Conservation (phyloP, 192 early-diverging fungal genomes). For the Mortierella hygrophila region DNA sequence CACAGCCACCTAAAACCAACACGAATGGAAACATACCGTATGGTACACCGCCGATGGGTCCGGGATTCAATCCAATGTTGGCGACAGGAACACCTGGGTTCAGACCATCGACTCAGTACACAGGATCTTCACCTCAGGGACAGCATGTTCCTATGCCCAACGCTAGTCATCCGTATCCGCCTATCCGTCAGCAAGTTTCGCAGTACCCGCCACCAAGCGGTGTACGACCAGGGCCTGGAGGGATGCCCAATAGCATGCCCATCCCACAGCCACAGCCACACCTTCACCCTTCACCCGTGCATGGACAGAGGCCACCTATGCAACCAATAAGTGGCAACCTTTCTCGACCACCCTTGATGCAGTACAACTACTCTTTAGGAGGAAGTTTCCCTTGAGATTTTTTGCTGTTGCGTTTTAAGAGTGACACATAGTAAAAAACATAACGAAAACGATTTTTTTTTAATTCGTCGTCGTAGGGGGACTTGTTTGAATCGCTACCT, state of each 20-base stretch:
- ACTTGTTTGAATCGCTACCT: no score
- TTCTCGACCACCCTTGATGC: constrained; percentile 21
- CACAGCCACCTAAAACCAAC: neutral
- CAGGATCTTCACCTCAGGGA: constrained; percentile 6
- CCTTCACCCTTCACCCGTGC: neutral
- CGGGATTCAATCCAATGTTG: constrained; percentile 30
- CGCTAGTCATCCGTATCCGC: neutral
- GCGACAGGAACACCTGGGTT: constrained; percentile 23
- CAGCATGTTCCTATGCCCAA: neutral
- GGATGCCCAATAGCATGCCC: constrained; percentile 27
- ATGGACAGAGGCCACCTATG: constrained; percentile 5
- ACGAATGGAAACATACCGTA: neutral
- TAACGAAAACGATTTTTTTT: neutral
- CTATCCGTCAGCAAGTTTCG: neutral
- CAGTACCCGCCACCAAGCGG: constrained; percentile 29
- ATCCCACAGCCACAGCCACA: constrained; percentile 28
- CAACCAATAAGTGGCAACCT: constrained; percentile 9
- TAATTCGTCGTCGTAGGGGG: no score
- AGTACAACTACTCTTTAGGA: constrained; percentile 42
- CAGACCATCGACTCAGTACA: constrained; percentile 35
- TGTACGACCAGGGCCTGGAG: neutral
- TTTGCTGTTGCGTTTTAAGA: neutral
- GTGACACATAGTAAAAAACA: neutral
- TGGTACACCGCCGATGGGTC: constrained; percentile 7
- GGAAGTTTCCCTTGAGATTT: neutral